Evolutionary conservation across 192 early-diverging fungal species (phyloP).

Genomic region (Coemansia sp.): DNA sequence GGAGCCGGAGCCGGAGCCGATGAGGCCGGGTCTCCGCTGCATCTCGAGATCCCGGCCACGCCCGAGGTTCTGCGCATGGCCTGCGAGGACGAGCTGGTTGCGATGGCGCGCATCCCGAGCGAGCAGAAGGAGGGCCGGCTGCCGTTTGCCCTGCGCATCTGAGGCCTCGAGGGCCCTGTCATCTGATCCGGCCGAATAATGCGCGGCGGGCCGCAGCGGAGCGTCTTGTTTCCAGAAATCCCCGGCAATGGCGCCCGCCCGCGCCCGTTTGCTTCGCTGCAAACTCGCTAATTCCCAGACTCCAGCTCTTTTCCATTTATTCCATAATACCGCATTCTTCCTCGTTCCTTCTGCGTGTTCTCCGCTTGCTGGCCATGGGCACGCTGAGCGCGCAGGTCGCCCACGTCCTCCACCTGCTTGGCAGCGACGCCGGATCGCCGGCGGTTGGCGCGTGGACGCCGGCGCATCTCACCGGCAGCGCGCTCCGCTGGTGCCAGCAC

Average conservation of each 20-base stretch:
- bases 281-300: too few species aligned
- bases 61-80: slow-evolving; percentile 72
- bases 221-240: too few species aligned
- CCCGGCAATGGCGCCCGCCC: too few species aligned
- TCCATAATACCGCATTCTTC: too few species aligned
- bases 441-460: slow-evolving; percentile 10
- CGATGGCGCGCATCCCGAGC: slow-evolving; percentile 26
- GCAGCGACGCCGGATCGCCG: slow-evolving; percentile 8
- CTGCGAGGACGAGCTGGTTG: slow-evolving; percentile 66
- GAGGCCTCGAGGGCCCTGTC: neutral
- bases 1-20: too few species aligned
- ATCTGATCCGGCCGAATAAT: neutral
- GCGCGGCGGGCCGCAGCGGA: too few species aligned
- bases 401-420: slow-evolving; percentile 19
- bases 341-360: neutral
- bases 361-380: slow-evolving; percentile 13
- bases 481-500: slow-evolving; percentile 32
- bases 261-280: too few species aligned
- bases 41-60: slow-evolving; percentile 75
- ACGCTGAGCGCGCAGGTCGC: slow-evolving; percentile 38
- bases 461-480: slow-evolving; percentile 2
- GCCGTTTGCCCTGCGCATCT: slow-evolving; percentile 45
- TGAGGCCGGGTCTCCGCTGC: slow-evolving; percentile 54
- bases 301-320: too few species aligned
- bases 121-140: slow-evolving; percentile 25